Evolutionary conservation across 2,329 filamentous ascomycete species (phyloP), one percentile per base, ranked within the genome.

Genomic region (Fusarium sp.): DNA sequence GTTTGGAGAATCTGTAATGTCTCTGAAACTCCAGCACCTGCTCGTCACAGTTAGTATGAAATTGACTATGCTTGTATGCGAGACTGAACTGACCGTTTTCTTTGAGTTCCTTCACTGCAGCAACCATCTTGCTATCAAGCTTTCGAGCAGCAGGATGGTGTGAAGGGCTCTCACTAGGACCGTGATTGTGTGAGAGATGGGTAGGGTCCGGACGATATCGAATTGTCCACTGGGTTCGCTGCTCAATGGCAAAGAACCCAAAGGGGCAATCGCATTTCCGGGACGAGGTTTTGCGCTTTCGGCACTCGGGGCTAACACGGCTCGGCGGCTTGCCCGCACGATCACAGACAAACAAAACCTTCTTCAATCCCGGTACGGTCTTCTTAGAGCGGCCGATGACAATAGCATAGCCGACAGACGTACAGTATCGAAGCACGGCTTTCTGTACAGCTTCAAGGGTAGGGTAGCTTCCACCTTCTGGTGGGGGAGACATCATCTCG

Each of bases 321-420:
- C 85, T 89, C 4, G 89, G 89, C 2, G 89, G 89, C 74, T 91
- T 91, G 47, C 90, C 90, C 5, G 90, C 90, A 64, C 90, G 87
- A 77, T 92, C 90, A 77, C 90, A 92, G 20, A 92, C 90, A 70
- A 92, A 90, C 13, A 92, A 84, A 16, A 92, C 90, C 80, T 92
- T 92, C 78, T 92, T 92, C 71, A 92, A 77, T 1, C 90, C 90
- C 8, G 90, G 89, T 2, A 92, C 90, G 2, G 89, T 91, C 83
- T 92, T 92, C 79, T 92, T 92, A 0, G 90, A 92, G 38, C 90
- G 85, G 2, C 90, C 90, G 79, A 92, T 92, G 69, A 92, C 90
- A 61, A 92, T 91, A 9, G 90, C 90, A 79, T 92, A 92, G 56
- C 90, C 90, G 50, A 92, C 90, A 18, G 90, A 91, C 0, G 90